These are phyloP conservation scores for Discostella stelligeroides DNA, from an alignment of 108 stramenopile species.

Conservation along the genomic window DNA sequence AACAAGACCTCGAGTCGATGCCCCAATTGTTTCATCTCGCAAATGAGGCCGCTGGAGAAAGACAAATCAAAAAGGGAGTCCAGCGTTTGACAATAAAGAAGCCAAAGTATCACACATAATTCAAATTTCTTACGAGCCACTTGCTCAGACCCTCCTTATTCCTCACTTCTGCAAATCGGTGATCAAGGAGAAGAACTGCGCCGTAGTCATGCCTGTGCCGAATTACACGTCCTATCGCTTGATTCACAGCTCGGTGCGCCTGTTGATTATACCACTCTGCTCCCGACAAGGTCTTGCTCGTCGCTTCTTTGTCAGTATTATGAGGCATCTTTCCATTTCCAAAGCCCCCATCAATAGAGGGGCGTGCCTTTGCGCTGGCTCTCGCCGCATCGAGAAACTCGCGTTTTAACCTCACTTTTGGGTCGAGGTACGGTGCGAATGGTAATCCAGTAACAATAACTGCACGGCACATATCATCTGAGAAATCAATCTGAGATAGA, in stretches of 20 bases:
- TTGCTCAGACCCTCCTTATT: constrained; percentile 80
- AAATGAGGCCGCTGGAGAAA: constrained; percentile 62
- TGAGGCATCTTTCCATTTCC: constrained; percentile 22
- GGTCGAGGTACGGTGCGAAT: constrained; percentile 93
- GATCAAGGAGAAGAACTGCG: constrained; percentile 93
- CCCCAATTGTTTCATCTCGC: constrained; percentile 72
- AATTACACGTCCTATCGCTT: constrained; percentile 97
- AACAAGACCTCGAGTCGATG: constrained; percentile 54
- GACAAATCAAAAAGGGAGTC: background rate
- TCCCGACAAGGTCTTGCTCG: constrained; percentile 68
- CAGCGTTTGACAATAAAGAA: background rate
- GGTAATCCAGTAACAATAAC: constrained; percentile 98
- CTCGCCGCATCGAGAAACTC: constrained; percentile 87
- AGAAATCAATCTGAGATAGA: constrained; percentile 85
- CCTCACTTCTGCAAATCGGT: constrained; percentile 82
- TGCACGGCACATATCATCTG: constrained; percentile 89
- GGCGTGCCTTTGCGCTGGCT: constrained; percentile 45
- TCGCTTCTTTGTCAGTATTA: background rate
- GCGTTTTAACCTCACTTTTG: constrained; percentile 93
- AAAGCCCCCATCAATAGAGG: constrained; percentile 79
- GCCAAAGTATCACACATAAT: background rate
- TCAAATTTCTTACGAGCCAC: constrained; percentile 68
- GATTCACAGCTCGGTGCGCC: constrained; percentile 97
- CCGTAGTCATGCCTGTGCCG: constrained; percentile 98
- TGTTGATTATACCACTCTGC: constrained; percentile 97